Evolutionary conservation across 768 basidiomycete species (phyloP).

Genomic region (Phaffia australis): DNA sequence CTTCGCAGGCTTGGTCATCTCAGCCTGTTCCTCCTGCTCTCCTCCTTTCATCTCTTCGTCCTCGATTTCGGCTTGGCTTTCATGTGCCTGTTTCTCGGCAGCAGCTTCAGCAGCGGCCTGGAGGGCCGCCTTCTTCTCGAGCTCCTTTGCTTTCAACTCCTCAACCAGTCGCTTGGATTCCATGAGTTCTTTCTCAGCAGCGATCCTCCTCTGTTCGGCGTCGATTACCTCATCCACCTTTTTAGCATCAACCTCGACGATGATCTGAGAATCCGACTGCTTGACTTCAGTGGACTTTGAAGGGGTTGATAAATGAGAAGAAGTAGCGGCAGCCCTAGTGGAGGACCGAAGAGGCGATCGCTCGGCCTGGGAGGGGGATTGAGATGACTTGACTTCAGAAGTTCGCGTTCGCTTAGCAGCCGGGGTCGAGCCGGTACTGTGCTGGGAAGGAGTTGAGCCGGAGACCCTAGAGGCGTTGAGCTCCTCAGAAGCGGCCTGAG

Average conservation of each 20-base stretch:
- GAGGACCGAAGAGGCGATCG: slow-evolving; percentile 27
- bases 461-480: slow-evolving; percentile 36
- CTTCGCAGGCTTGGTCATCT: slow-evolving; percentile 23
- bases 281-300: slow-evolving; percentile 55
- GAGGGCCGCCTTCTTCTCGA: neutral
- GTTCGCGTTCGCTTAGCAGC: slow-evolving; percentile 21
- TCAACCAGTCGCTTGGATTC: slow-evolving; percentile 15
- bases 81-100: no score
- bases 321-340: slow-evolving; percentile 41
- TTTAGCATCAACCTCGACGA: slow-evolving; percentile 47
- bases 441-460: slow-evolving; percentile 31
- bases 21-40: slow-evolving; percentile 14
- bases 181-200: slow-evolving; percentile 24
- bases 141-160: slow-evolving; percentile 6
- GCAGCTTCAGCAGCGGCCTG: neutral
- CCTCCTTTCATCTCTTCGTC: no score
- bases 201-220: slow-evolving; percentile 21
- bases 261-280: slow-evolving; percentile 60
- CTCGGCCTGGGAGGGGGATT: slow-evolving; percentile 7
- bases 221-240: slow-evolving; percentile 31
- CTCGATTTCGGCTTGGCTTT: no score
- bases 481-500: slow-evolving; percentile 35
- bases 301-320: slow-evolving; percentile 30
- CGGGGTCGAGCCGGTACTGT: slow-evolving; percentile 34
- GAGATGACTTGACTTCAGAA: slow-evolving; percentile 3